A percentile compares a stretch with the other conserved stretches of the same genome.
Evolutionary conservation across 768 basidiomycete species (phyloP).

Genomic region (Termitomyces heimii): DNA sequence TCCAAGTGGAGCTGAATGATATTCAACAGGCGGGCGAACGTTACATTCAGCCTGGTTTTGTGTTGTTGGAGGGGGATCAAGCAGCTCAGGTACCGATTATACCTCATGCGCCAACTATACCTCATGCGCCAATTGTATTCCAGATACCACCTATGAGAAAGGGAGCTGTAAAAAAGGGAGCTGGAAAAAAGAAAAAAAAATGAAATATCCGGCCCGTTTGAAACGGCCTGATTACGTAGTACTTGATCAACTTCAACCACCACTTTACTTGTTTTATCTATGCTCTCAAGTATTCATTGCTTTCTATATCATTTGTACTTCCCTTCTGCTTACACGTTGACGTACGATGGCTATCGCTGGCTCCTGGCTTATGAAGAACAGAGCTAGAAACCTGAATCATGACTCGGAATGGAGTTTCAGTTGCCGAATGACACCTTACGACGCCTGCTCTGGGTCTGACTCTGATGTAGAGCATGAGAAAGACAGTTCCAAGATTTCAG

Average conservation of each 20-base stretch:
- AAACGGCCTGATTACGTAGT: neutral
- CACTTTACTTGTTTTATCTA: neutral
- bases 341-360: neutral
- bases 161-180: too few relatives aligned
- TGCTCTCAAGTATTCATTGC: neutral
- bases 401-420: constrained; percentile 32
- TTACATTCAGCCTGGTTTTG: neutral
- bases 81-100: too few relatives aligned
- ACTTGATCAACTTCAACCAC: neutral
- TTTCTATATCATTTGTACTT: neutral
- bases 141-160: too few relatives aligned
- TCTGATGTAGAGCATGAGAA: constrained; percentile 13
- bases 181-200: too few relatives aligned
- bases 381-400: neutral
- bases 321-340: neutral
- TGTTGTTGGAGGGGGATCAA: neutral
- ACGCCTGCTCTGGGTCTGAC: constrained; percentile 18
- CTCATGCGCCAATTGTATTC: too few relatives aligned
- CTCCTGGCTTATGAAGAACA: neutral
- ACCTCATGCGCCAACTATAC: too few relatives aligned
- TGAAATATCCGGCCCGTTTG: too few relatives aligned
- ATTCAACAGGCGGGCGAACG: neutral
- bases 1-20: neutral
- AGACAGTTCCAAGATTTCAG: constrained; percentile 16
- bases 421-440: constrained; percentile 20